Base-by-base conservation (phyloP, 2,329 filamentous ascomycete genomes). In the Colletotrichum sp. region DNA sequence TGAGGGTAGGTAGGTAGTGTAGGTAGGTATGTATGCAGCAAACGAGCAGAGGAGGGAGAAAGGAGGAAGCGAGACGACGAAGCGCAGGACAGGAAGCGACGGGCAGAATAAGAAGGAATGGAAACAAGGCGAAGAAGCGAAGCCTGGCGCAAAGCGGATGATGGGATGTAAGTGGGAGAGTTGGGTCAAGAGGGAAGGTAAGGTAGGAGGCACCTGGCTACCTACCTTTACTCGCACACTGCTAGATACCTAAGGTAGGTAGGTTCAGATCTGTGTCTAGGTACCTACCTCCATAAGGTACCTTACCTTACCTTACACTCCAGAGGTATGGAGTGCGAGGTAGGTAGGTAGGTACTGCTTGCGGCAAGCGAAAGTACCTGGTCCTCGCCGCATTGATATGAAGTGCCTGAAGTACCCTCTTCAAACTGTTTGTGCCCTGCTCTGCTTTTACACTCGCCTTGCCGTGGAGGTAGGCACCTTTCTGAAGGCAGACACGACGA, bases 91-190 rank as follows among this genome's bases (percentile, higher is more conserved):
- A 71, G 57, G 21, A 49, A 59, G 65, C 30, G 44, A 67, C 24
- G 49, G 24, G 69, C 18, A 60, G 28, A 69, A 62, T 67, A 77
- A 71, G 76, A 68, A 64, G 70, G 24, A 68, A 44, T 57, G 44
- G 55, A 26, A 64, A 24, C 69, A 69, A 60, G 52, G 60, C 69
- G 72, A 77, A 21, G n/a, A 49, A 34, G 65, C 44, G 57, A 49
- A 68, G 72, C 64, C 67, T 52, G 72, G 73, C 60, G 76, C 73
- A 72, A 76, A 77, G 76, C 64, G 76, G 73, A 76, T 70, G 72
- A 77, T 78, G 69, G 52, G 39, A 26, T 24, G 39, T 52, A 62
- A 49, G 52, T 24, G 44, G 39, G 73, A 64, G 62, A 36, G 62
- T 44, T n/a, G 34, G 63, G 55, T 44, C 59, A 67, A 65, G 69